Evolutionary conservation across 495 filamentous ascomycete species (phyloP), one percentile per base, ranked within the genome.

Genomic region (Xylaria castorea): DNA sequence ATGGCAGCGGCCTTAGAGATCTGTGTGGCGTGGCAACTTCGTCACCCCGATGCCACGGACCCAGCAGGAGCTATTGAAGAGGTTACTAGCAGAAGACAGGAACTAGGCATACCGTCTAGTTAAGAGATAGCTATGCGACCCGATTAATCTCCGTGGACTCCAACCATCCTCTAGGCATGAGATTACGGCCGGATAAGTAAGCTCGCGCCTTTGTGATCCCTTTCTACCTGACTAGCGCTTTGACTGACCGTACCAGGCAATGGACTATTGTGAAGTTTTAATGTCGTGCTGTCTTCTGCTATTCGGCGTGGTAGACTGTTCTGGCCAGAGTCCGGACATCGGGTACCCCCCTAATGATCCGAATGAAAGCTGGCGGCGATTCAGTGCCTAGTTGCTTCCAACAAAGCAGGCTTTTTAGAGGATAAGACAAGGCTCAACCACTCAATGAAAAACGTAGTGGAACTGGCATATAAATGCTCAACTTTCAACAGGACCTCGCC

Each of bases 21-120:
- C 20, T 89, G 90, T 38, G 86, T 96, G 79, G 88, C 89, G 69
- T 98, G 94, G 93, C 97, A 98, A 83, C 84, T 98, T 36, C 84
- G 91, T 40, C 89, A 98, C 78, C 93, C 94, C 3, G 88, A 87
- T 3, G 81, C 80, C 8, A 85, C 83, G 7, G 89, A 92, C 66
- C 85, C 90, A 22, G 78, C 85, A 8, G 87, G 84, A 27, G 93
- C 86, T 6, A 83, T 97, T 71, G 89, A 93, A 72, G 89, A 91
- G 76, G 86, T 96, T 22, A 71, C 79, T 51, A 78, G 78, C 51
- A 86, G 84, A 78, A 84, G 83, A 73, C 78, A 80, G 58, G 90
- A 93, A 78, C 80, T 93, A 66, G 85, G 85, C 50, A 85, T 91
- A 60, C 73, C 74, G 32, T 55, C 57, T 6, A 72, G 73, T 51